Evolutionary conservation across 108 stramenopile genomes (phyloP), one percentile per base, ranked within the genome.

Genomic region (Skeletonema marinoi): DNA sequence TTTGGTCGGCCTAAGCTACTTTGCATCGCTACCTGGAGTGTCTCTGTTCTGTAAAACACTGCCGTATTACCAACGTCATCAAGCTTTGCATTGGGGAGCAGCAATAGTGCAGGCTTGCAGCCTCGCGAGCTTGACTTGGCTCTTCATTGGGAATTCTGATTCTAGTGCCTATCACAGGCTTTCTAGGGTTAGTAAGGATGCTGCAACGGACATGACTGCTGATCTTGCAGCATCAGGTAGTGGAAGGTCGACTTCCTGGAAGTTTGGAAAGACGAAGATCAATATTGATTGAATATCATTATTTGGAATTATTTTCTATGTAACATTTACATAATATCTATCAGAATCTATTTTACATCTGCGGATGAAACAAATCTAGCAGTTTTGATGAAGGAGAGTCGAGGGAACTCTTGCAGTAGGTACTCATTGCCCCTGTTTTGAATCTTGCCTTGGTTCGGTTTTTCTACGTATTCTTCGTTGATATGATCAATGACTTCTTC

Each of bases 101-200:
- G 88, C 94, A 7, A 41, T 86, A 6, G 80, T 88, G 5, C 94
- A 95, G 65, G 76, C 81, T 19, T 78, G 82, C 59, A 83, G 86
- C 30, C 80, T 95, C 19, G 63, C 83, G 12, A 73, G 87, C 56
- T 71, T 95, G 58, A 88, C 90, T 1, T 89, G 90, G 88, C 74
- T 95, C 16, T 92, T 95, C 32, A 87, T 88, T 50, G 88, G 88
- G 2, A 82, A 85, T 70, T 67, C 83, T 6, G 75, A 85, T 61
- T 85, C 90, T 2, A 81, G 88, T 32, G 65, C 93, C 4, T 95
- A 90, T 71, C 90, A 91, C 69, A 86, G 84, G 63, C 68, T 91
- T 2, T 82, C 81, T 29, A 61, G 54, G 19, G 81, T 75, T 3
- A 66, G 73, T 39, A 70, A 36, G 32, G 66, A 71, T 66, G 31